Evolutionary conservation across 2,329 filamentous ascomycete species (phyloP).

Genomic region (Niveomyces coronatus): DNA sequence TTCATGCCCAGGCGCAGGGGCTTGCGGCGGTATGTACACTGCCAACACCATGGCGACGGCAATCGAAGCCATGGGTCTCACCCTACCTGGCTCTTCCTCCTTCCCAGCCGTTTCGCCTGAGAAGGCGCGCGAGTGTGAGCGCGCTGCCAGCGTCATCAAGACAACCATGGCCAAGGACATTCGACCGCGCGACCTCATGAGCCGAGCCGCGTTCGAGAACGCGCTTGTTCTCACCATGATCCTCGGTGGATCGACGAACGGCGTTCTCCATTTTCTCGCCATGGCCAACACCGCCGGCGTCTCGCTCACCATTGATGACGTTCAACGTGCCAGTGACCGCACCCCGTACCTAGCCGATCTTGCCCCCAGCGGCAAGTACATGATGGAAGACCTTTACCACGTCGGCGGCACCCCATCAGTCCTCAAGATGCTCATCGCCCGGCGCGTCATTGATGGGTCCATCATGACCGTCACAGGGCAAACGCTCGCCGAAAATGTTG

Average conservation of each 20-base stretch:
- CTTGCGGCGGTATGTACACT: constrained; percentile 72
- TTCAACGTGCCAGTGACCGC: constrained; percentile 70
- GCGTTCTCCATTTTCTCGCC: constrained; percentile 78
- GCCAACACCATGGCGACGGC: constrained; percentile 80
- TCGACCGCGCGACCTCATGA: constrained; percentile 68
- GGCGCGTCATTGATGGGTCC: constrained; percentile 62
- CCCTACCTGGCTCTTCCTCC: constrained; percentile 72
- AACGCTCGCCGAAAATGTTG: constrained; percentile 73
- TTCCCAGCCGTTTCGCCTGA: constrained; percentile 72
- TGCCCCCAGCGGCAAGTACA: constrained; percentile 72
- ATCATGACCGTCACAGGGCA: constrained; percentile 77
- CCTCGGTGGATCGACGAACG: constrained; percentile 83
- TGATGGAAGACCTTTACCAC: constrained; percentile 80
- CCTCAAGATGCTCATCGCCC: constrained; percentile 73
- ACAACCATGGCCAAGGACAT: constrained; percentile 76
- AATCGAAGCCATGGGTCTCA: constrained; percentile 73
- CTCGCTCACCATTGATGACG: constrained; percentile 66
- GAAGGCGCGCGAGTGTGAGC: constrained; percentile 79
- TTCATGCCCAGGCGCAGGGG: constrained; percentile 51
- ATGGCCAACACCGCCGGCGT: constrained; percentile 83
- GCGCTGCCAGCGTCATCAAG: constrained; percentile 67
- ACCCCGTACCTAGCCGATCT: constrained; percentile 82
- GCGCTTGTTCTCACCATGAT: constrained; percentile 85
- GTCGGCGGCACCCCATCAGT: constrained; percentile 80
- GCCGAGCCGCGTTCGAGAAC: constrained; percentile 74